phyloP scores from a whole-genome alignment of 108 stramenopile species.

The Cyclotella atomus region DNA sequence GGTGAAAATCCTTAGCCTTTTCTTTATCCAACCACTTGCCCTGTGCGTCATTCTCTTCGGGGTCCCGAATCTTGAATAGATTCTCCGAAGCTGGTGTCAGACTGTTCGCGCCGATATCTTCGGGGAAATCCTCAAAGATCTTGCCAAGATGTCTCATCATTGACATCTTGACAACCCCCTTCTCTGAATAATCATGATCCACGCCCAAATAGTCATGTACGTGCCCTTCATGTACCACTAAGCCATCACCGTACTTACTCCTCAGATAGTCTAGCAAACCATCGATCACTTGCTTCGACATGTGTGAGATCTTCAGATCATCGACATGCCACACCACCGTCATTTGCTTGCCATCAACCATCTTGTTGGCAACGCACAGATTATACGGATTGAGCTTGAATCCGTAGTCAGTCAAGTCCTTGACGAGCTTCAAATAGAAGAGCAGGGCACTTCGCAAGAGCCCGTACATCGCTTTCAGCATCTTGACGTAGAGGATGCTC shows the following conservation, averaged over 20 bases:
- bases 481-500: conserved; percentile 39
- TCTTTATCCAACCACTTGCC: background rate
- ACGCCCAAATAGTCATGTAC: conserved; percentile 13
- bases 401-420: conserved; percentile 32
- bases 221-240: conserved; percentile 1
- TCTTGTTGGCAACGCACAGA: conserved; percentile 29
- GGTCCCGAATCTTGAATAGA: background rate
- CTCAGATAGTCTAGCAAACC: background rate
- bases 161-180: background rate
- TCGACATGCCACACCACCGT: conserved; percentile 62
- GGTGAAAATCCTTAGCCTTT: background rate
- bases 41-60: background rate
- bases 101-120: background rate
- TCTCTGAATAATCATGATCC: conserved; percentile 6
- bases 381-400: conserved; percentile 58
- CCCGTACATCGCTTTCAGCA: conserved; percentile 49
- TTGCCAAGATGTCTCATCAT: background rate
- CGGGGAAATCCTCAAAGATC: background rate
- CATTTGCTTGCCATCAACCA: conserved; percentile 1
- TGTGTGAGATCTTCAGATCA: conserved; percentile 52
- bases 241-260: background rate
- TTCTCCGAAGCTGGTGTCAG: background rate
- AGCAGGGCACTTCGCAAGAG: conserved; percentile 8
- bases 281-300: conserved; percentile 11
- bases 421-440: background rate